These are phyloP conservation scores for Cucurbitaria berberidis DNA, from an alignment of 2,329 filamentous ascomycete species.

Conservation along the genomic window DNA sequence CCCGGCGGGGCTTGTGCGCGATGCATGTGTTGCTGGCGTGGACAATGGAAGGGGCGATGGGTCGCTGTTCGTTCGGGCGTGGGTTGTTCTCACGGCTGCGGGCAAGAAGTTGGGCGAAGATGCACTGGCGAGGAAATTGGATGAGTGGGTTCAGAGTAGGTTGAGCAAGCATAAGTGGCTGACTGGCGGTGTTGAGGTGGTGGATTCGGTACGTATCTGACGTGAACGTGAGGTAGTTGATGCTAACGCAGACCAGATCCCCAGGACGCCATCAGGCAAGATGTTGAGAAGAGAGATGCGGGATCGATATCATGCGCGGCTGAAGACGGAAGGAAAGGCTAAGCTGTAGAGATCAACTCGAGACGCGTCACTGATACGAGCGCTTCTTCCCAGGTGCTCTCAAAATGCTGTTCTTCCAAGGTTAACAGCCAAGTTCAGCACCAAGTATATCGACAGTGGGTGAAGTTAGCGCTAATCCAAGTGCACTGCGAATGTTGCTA, in stretches of 20 bases:
- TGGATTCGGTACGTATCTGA: conserved; percentile 31
- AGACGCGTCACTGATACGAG: too few relatives aligned
- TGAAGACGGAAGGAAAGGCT: conserved; percentile 24
- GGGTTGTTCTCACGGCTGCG: conserved; percentile 34
- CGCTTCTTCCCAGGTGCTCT: too few relatives aligned
- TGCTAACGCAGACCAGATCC: conserved; percentile 24
- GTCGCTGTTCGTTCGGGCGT: conserved; percentile 37
- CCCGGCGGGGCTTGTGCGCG: conserved; percentile 35
- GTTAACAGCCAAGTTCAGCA: too few relatives aligned
- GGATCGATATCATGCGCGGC: conserved; percentile 31
- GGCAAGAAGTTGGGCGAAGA: conserved; percentile 21
- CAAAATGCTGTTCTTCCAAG: too few relatives aligned
- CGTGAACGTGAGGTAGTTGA: background rate
- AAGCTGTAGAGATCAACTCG: conserved; percentile 19
- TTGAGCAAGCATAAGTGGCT: conserved; percentile 41
- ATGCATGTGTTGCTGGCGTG: conserved; percentile 43
- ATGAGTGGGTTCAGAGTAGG: conserved; percentile 28
- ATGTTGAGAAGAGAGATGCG: conserved; percentile 41
- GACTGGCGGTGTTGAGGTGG: conserved; percentile 37
- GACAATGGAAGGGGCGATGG: conserved; percentile 39
- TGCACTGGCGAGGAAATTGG: conserved; percentile 24
- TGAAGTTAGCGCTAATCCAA: too few relatives aligned
- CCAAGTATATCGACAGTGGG: too few relatives aligned
- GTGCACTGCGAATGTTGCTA: too few relatives aligned
- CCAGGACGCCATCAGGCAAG: conserved; percentile 36